Evolutionary conservation across 2,329 filamentous ascomycete species (phyloP).

Genomic region (Aureobasidium sp.): DNA sequence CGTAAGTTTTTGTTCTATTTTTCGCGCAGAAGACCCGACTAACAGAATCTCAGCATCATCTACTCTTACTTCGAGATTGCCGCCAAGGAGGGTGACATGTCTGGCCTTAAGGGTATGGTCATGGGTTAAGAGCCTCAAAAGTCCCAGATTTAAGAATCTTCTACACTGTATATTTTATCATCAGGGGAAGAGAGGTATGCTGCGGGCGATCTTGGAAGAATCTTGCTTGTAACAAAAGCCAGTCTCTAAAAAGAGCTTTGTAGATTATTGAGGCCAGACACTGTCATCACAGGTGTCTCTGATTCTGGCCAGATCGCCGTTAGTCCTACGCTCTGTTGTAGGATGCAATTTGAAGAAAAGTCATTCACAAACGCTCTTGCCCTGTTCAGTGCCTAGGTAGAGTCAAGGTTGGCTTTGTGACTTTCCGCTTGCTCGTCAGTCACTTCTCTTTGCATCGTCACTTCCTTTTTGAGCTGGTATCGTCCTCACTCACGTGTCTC

Average conservation of each 20-base stretch:
- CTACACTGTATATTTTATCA: conserved; percentile 14
- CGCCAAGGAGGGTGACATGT: conserved; percentile 94
- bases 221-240: conserved; percentile 11
- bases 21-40: conserved; percentile 15
- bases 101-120: conserved; percentile 64
- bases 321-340: conserved; percentile 14
- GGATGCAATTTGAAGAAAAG: conserved; percentile 12
- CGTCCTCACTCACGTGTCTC: not conserved
- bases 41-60: conserved; percentile 66
- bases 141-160: conserved; percentile 12
- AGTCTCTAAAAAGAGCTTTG: conserved; percentile 10
- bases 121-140: conserved; percentile 36
- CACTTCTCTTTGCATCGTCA: not conserved
- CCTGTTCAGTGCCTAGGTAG: not conserved
- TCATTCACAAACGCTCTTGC: not conserved
- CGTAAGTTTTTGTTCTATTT: conserved; percentile 56
- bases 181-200: conserved; percentile 4
- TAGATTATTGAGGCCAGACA: conserved; percentile 12
- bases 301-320: conserved; percentile 5
- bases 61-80: conserved; percentile 99
- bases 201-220: conserved; percentile 8
- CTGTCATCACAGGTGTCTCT: not conserved
- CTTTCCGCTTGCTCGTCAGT: not conserved
- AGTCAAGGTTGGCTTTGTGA: not conserved
- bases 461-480: not conserved